phyloP scores from a whole-genome alignment of 352 stramenopile genomes.

The Peronospora belbahrii region DNA sequence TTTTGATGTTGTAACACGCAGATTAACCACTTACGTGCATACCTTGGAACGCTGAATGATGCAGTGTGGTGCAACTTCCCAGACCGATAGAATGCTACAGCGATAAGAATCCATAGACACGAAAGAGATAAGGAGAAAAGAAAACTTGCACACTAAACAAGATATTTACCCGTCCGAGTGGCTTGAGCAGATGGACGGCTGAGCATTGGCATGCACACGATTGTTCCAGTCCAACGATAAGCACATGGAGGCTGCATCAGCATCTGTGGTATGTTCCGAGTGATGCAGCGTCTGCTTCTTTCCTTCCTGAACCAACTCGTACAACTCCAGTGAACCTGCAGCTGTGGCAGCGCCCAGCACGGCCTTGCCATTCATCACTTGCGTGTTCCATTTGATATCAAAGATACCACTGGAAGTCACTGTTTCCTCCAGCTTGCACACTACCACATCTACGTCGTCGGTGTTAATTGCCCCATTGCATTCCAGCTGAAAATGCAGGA shows the following conservation, averaged over 20 bases:
- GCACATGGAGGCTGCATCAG: constrained; percentile 49
- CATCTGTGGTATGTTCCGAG: constrained; percentile 32
- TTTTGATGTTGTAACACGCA: too few relatives aligned
- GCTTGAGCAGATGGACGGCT: constrained; percentile 69
- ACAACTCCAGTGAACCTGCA: constrained; percentile 57
- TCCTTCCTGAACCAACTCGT: constrained; percentile 24
- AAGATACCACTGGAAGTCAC: constrained; percentile 62
- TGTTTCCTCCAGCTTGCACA: constrained; percentile 41
- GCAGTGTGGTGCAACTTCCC: constrained; percentile 27
- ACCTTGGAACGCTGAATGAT: constrained; percentile 41
- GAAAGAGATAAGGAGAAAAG: not conserved
- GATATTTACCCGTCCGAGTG: constrained; percentile 67
- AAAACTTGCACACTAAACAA: not conserved
- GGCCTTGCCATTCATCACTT: constrained; percentile 40
- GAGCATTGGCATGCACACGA: constrained; percentile 31
- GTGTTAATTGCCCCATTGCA: constrained; percentile 21
- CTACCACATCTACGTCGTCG: constrained; percentile 18
- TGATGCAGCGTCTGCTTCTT: constrained; percentile 19
- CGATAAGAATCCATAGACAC: not conserved
- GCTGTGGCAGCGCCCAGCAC: constrained; percentile 59
- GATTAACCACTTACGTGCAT: not conserved
- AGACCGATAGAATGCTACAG: constrained; percentile 48
- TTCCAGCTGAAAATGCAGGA: constrained; percentile 56
- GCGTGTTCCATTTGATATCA: constrained; percentile 75
- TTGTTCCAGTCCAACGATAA: constrained; percentile 85